Evolutionary conservation across 1,284 basidiomycete species (phyloP).

Genomic region (Cryptococcus neoformans): DNA sequence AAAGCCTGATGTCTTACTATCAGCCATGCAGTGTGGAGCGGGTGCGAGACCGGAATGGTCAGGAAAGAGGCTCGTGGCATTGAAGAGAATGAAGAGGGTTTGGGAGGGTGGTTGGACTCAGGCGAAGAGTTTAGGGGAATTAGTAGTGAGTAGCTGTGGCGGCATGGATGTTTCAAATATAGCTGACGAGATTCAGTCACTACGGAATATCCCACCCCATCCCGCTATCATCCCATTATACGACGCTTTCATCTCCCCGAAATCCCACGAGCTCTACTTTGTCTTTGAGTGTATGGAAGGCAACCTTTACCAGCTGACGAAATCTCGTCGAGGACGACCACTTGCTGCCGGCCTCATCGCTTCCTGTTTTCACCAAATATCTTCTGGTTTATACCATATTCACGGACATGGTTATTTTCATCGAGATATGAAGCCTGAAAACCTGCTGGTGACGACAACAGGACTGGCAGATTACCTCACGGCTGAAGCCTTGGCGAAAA

Average conservation of each 20-base stretch:
- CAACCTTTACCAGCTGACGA: conserved; percentile 98
- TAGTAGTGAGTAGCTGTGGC: conserved; percentile 63
- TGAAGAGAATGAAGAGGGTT: conserved; percentile 97
- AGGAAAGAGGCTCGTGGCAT: conserved; percentile 90
- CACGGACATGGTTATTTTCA: conserved; percentile 95
- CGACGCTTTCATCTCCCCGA: conserved; percentile 94
- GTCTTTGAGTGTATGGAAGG: conserved; percentile 99
- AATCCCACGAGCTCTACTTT: conserved; percentile 94
- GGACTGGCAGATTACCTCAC: conserved; percentile 93
- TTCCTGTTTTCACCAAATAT: conserved; percentile 91
- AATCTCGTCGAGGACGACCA: conserved; percentile 88
- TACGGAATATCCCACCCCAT: conserved; percentile 90
- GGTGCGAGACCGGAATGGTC: conserved; percentile 86
- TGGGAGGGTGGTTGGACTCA: conserved; percentile 98
- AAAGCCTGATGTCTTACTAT: conserved; percentile 78
- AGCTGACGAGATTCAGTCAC: conserved; percentile 60
- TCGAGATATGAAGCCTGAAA: conserved; percentile 99
- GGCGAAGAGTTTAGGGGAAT: conserved; percentile 91
- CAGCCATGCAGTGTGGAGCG: conserved; percentile 81
- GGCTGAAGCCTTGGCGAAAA: conserved; percentile 28
- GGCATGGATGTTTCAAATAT: conserved; percentile 28
- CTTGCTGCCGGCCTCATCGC: conserved; percentile 93
- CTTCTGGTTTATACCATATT: conserved; percentile 87
- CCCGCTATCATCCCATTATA: conserved; percentile 98
- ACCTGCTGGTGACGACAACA: conserved; percentile 99